phyloP scores from a whole-genome alignment of 495 filamentous ascomycete genomes.

The Tuber calosporum region DNA sequence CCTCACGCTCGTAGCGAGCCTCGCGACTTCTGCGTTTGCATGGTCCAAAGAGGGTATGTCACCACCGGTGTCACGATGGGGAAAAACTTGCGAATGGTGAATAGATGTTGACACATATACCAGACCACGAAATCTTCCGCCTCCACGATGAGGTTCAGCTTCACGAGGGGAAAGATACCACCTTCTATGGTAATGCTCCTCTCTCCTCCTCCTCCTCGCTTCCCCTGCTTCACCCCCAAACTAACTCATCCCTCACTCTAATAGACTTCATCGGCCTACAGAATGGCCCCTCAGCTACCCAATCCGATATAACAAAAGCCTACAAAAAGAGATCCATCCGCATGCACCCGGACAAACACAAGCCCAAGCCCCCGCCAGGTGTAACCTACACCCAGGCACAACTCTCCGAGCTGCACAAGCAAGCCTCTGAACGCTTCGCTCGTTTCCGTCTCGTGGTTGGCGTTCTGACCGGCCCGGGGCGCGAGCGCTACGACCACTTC shows the following conservation, averaged over 20 bases:
- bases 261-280: conserved; percentile 72
- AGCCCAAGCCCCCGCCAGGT: conserved; percentile 50
- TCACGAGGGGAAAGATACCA: conserved; percentile 68
- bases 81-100: background rate
- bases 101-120: conserved; percentile 15
- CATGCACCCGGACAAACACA: conserved; percentile 92
- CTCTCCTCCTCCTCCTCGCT: background rate
- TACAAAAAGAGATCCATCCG: conserved; percentile 76
- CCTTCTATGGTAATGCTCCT: conserved; percentile 66
- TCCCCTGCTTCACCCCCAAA: background rate
- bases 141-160: conserved; percentile 75
- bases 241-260: conserved; percentile 1
- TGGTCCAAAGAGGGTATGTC: conserved; percentile 74
- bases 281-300: conserved; percentile 55
- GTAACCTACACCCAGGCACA: conserved; percentile 58
- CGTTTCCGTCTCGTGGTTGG: conserved; percentile 74
- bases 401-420: conserved; percentile 64
- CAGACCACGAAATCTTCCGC: conserved; percentile 96
- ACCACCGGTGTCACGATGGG: conserved; percentile 18
- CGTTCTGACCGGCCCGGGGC: conserved; percentile 68
- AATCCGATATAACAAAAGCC: conserved; percentile 87
- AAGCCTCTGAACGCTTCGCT: conserved; percentile 69
- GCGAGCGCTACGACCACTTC: conserved; percentile 94
- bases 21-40: conserved; percentile 59
- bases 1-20: conserved; percentile 52